A percentile compares a stretch with the other conserved stretches of the same genome.
Evolutionary conservation across 345 rosid species (phyloP).

Genomic region (Pistacia vera): DNA sequence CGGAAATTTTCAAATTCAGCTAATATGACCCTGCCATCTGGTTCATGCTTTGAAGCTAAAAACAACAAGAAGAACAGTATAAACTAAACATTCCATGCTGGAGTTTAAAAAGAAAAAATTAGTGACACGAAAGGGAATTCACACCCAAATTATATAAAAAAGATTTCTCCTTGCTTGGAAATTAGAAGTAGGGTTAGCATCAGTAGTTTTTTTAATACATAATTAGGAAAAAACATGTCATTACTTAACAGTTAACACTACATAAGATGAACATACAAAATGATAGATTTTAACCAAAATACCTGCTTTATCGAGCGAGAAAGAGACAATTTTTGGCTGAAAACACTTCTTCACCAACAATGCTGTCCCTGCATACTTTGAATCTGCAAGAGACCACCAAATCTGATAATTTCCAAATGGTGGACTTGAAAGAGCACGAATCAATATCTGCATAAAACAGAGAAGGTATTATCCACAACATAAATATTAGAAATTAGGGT

Average conservation of each 20-base stretch:
- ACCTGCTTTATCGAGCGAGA: conserved; percentile 80
- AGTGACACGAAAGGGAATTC: neutral
- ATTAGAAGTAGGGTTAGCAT: neutral
- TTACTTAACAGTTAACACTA: neutral
- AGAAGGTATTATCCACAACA: neutral
- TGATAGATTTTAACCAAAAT: conserved; percentile 14
- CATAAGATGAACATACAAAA: conserved; percentile 9
- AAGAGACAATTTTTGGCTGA: conserved; percentile 62
- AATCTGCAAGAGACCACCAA: conserved; percentile 99
- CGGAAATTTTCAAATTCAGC: conserved; percentile 81
- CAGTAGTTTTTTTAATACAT: neutral
- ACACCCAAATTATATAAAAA: neutral
- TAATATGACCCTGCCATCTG: conserved; percentile 91
- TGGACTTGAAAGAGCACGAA: conserved; percentile 76
- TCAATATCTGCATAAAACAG: conserved; percentile 55
- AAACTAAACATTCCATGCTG: neutral
- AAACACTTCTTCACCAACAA: conserved; percentile 81
- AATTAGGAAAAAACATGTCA: neutral
- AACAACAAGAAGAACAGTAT: conserved; percentile 17
- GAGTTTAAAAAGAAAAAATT: neutral
- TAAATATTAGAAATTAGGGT: conserved; percentile 1
- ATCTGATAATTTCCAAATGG: conserved; percentile 71
- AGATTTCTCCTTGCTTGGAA: neutral
- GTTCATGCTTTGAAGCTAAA: conserved; percentile 84
- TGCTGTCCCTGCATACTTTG: conserved; percentile 98